A percentile compares a stretch with the other conserved stretches of the same genome.
phyloP scores from a whole-genome alignment of 192 early-diverging fungal genomes.

The Helicostylum pulchrum region DNA sequence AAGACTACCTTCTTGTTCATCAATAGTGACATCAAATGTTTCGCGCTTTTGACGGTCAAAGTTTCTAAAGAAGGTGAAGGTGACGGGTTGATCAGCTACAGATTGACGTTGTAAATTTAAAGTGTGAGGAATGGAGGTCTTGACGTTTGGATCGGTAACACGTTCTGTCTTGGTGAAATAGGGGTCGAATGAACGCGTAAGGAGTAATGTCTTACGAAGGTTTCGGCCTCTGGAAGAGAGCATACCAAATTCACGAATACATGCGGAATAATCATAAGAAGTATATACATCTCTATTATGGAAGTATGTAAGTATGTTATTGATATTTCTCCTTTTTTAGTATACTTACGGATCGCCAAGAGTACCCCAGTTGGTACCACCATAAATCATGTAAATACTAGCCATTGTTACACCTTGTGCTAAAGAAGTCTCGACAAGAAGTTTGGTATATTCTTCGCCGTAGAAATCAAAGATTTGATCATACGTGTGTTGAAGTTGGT shows the following conservation, averaged over 20 bases:
- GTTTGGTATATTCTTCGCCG: slow-evolving; percentile 63
- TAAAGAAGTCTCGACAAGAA: slow-evolving; percentile 57
- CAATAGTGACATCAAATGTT: slow-evolving; percentile 40
- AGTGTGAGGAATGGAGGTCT: slow-evolving; percentile 36
- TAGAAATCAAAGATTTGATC: slow-evolving; percentile 69
- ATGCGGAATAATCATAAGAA: slow-evolving; percentile 74
- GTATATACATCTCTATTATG: slow-evolving; percentile 66
- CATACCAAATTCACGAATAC: slow-evolving; percentile 67
- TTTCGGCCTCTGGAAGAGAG: slow-evolving; percentile 60
- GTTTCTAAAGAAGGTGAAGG: slow-evolving; percentile 65
- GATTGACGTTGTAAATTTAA: slow-evolving; percentile 45
- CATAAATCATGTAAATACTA: slow-evolving; percentile 72
- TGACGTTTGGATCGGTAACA: slow-evolving; percentile 29
- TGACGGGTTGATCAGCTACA: slow-evolving; percentile 25
- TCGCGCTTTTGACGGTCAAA: slow-evolving; percentile 45
- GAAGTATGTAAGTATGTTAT: background rate
- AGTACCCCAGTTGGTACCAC: slow-evolving; percentile 80
- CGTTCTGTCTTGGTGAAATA: slow-evolving; percentile 51
- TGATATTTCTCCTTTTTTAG: background rate
- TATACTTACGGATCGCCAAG: slow-evolving; percentile 59
- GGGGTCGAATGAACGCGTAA: slow-evolving; percentile 58
- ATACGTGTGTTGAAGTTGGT: slow-evolving; percentile 57
- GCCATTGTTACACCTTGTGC: slow-evolving; percentile 66
- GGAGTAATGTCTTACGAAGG: slow-evolving; percentile 55
- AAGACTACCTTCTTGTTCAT: background rate